These are phyloP conservation scores for Aureobasidium sp. DNA, from an alignment of 2,329 filamentous ascomycete species.

Conservation along the genomic window DNA sequence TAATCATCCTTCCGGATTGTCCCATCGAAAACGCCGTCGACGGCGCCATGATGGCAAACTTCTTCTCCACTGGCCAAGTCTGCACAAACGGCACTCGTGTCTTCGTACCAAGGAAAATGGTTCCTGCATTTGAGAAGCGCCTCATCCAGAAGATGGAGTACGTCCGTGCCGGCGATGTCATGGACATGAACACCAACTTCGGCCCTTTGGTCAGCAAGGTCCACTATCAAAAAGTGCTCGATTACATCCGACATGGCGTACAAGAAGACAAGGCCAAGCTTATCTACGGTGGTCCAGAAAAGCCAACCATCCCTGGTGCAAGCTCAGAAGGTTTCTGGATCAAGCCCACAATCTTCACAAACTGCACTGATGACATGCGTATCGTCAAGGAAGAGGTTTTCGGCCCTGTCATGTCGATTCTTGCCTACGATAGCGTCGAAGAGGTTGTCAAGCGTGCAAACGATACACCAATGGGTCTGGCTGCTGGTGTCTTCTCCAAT, in stretches of 20 bases:
- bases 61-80: slow-evolving; percentile 84
- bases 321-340: slow-evolving; percentile 71
- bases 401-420: slow-evolving; percentile 76
- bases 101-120: slow-evolving; percentile 64
- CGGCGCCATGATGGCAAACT: slow-evolving; percentile 89
- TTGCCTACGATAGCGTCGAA: slow-evolving; percentile 64
- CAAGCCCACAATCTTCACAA: slow-evolving; percentile 73
- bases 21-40: slow-evolving; percentile 75
- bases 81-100: slow-evolving; percentile 90
- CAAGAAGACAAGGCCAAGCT: slow-evolving; percentile 66
- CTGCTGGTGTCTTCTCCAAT: slow-evolving; percentile 74
- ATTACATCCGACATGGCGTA: slow-evolving; percentile 69
- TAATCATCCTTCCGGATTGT: slow-evolving; percentile 73
- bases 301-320: slow-evolving; percentile 43
- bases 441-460: slow-evolving; percentile 70
- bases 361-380: slow-evolving; percentile 76
- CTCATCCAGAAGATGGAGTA: slow-evolving; percentile 64
- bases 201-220: slow-evolving; percentile 70
- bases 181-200: slow-evolving; percentile 69
- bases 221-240: slow-evolving; percentile 71
- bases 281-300: slow-evolving; percentile 62
- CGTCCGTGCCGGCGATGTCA: slow-evolving; percentile 65
- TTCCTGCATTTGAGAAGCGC: slow-evolving; percentile 59
- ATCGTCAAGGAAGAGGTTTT: slow-evolving; percentile 82
- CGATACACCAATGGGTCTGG: slow-evolving; percentile 67